A percentile compares a stretch with the other conserved stretches of the same genome.
phyloP scores from a whole-genome alignment of 2,329 filamentous ascomycete genomes.

The Colletotrichum cereale region DNA sequence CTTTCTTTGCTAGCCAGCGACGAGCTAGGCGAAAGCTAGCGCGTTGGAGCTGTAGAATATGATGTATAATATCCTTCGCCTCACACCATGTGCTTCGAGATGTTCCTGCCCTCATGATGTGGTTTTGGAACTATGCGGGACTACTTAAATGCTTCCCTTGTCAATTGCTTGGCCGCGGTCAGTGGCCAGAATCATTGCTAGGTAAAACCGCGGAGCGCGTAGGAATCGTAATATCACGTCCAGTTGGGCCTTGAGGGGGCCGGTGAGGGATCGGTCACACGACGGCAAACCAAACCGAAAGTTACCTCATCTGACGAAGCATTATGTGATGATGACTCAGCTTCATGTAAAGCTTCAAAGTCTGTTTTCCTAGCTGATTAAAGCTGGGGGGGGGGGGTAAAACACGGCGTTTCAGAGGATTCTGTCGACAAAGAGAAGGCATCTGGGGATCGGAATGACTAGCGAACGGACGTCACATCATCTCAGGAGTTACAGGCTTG shows the following conservation, averaged over 20 bases:
- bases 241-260: neutral
- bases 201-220: neutral
- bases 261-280: neutral
- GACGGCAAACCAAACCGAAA: neutral
- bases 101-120: neutral
- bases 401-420: too few relatives aligned
- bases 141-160: neutral
- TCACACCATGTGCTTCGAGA: neutral
- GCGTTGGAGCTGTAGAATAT: conserved; percentile 38
- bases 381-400: too few relatives aligned
- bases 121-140: conserved; percentile 40
- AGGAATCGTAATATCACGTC: too few relatives aligned
- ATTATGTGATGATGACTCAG: neutral
- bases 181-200: neutral
- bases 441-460: too few relatives aligned
- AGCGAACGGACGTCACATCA: neutral
- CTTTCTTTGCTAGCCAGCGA: conserved; percentile 21
- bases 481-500: neutral
- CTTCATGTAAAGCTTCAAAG: neutral
- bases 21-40: conserved; percentile 7
- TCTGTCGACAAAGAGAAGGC: too few relatives aligned
- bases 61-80: conserved; percentile 36
- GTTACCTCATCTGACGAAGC: neutral
- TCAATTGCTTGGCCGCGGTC: too few relatives aligned
- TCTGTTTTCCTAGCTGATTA: too few relatives aligned